Evolutionary conservation across 78 protist genomes (phyloP).

Genomic region (Dictyostelium firmibasis): DNA sequence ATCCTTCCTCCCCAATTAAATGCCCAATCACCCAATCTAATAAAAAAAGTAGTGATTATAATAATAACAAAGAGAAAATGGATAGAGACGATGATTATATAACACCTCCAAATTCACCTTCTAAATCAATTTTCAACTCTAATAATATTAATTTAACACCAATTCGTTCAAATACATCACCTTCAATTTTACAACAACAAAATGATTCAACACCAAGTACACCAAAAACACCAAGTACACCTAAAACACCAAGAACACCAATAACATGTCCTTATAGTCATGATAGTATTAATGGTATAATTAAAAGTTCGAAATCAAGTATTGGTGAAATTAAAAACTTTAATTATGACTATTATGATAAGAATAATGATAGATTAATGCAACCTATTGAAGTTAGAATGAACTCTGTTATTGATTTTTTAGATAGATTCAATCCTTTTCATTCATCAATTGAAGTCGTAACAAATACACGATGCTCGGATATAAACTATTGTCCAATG

Average conservation of each 20-base stretch:
- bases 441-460: slow-evolving; percentile 17
- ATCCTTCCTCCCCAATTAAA: not conserved
- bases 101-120: not conserved
- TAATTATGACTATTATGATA: not conserved
- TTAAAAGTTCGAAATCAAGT: not conserved
- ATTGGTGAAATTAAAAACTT: slow-evolving; percentile 19
- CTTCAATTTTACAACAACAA: not conserved
- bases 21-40: not conserved
- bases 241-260: not conserved
- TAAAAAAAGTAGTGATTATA: not conserved
- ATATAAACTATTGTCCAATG: slow-evolving; percentile 53
- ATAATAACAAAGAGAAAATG: not conserved
- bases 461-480: slow-evolving; percentile 26
- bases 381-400: slow-evolving; percentile 11
- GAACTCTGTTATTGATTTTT: not conserved
- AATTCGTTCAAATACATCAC: not conserved
- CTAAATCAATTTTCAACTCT: not conserved
- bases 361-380: slow-evolving; percentile 2
- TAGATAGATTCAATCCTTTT: slow-evolving; percentile 29
- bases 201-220: not conserved
- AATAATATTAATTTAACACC: not conserved
- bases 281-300: not conserved
- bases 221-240: not conserved
- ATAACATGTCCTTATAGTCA: not conserved
- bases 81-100: too few species aligned